These are phyloP conservation scores for Penicillium bialowiezense DNA, from an alignment of 495 filamentous ascomycete genomes.

Conservation along the genomic window DNA sequence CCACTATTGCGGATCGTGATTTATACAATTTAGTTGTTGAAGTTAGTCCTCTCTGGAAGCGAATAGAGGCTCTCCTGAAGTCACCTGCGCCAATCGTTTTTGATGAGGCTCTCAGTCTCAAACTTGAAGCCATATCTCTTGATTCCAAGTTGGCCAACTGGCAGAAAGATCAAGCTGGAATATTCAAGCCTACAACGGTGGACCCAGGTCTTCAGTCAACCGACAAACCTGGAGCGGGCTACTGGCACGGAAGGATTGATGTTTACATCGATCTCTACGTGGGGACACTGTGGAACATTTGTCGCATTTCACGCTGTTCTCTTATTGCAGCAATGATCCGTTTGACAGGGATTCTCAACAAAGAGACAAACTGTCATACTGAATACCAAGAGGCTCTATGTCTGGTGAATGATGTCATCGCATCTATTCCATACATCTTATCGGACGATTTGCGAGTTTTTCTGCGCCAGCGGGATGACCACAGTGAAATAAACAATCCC, in stretches of 20 bases:
- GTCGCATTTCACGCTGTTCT: conserved; percentile 22
- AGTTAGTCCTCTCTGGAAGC: conserved; percentile 14
- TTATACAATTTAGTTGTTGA: conserved; percentile 19
- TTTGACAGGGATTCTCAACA: conserved; percentile 9
- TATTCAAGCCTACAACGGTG: conserved; percentile 16
- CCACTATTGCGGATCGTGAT: neutral
- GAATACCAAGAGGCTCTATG: neutral
- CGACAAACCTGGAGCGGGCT: conserved; percentile 5
- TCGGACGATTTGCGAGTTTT: conserved; percentile 28
- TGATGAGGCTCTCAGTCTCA: conserved; percentile 7
- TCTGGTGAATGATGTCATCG: conserved; percentile 22
- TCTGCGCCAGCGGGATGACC: conserved; percentile 4
- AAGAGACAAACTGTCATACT: neutral
- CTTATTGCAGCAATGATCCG: conserved; percentile 14
- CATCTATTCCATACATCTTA: conserved; percentile 33
- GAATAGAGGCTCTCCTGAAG: conserved; percentile 3
- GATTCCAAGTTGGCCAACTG: conserved; percentile 10
- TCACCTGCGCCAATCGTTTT: neutral
- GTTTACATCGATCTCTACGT: conserved; percentile 27
- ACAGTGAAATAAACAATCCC: conserved; percentile 13
- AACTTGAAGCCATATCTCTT: conserved; percentile 12
- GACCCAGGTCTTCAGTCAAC: neutral
- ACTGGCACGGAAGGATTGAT: conserved; percentile 21
- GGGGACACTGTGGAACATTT: conserved; percentile 29
- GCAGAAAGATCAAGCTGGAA: conserved; percentile 12